Percentiles rank a stretch among this genome's conserved stretches.
Evolutionary conservation across 2,329 filamentous ascomycete species (phyloP).

Genomic region (Scopulariopsis brevicaulis): DNA sequence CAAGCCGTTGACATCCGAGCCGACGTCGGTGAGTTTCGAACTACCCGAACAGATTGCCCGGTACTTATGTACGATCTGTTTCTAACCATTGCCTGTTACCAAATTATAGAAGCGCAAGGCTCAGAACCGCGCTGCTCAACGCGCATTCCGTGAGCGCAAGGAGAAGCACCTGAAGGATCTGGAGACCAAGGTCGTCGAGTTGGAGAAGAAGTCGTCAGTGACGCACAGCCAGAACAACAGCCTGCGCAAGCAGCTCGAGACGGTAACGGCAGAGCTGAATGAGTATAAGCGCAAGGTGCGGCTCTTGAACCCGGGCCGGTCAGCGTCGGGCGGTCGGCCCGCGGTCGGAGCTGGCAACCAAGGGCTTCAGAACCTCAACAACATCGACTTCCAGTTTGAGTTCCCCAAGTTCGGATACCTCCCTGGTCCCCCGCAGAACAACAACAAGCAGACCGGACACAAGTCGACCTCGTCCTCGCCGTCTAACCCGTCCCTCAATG

Average conservation of each 20-base stretch:
- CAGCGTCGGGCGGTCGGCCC: constrained; percentile 5
- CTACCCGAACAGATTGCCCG: not conserved
- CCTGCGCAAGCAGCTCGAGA: constrained; percentile 78
- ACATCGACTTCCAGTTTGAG: constrained; percentile 86
- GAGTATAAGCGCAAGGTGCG: constrained; percentile 86
- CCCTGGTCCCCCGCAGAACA: constrained; percentile 29
- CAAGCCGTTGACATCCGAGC: constrained; percentile 91
- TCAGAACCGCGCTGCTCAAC: constrained; percentile 84
- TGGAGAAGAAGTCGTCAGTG: constrained; percentile 73
- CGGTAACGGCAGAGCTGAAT: constrained; percentile 70
- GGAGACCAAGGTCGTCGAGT: constrained; percentile 64
- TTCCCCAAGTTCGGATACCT: constrained; percentile 88
- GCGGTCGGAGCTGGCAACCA: constrained; percentile 27
- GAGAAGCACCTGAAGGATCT: constrained; percentile 82
- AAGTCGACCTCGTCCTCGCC: constrained; percentile 9
- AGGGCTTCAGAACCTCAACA: constrained; percentile 49
- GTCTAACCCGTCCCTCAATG: not conserved
- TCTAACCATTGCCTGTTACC: not conserved
- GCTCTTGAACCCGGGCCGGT: constrained; percentile 29
- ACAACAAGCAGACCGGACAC: not conserved
- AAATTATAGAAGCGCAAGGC: constrained; percentile 75
- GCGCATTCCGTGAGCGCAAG: constrained; percentile 89
- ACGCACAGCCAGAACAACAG: constrained; percentile 77
- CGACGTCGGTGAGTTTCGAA: constrained; percentile 60
- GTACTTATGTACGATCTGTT: not conserved